Evolutionary conservation across 2,329 filamentous ascomycete genomes (phyloP).

Genomic region (Sarocladiaceae sp.): DNA sequence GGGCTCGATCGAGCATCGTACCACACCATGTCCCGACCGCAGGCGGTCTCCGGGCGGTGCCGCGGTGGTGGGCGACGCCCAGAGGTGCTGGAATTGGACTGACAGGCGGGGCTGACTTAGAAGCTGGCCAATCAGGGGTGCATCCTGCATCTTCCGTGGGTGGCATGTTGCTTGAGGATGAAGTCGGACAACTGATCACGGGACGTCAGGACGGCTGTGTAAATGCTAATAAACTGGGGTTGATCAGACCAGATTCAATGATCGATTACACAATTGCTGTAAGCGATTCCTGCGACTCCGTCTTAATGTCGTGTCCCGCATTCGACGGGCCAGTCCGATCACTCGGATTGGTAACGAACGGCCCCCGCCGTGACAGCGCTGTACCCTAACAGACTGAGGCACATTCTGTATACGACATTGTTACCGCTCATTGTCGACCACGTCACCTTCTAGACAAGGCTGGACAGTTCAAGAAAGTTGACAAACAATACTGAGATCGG

Average conservation of each 20-base stretch:
- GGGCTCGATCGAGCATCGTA: slow-evolving; percentile 1
- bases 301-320: background rate
- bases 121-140: background rate
- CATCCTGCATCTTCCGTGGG: slow-evolving; percentile 4
- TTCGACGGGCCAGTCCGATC: slow-evolving; percentile 7
- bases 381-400: background rate
- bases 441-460: too few species aligned
- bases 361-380: background rate
- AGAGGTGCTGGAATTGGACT: too few species aligned
- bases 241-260: background rate
- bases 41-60: slow-evolving; percentile 1
- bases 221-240: background rate
- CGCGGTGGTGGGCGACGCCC: background rate
- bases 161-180: slow-evolving; percentile 4
- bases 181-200: background rate
- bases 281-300: background rate
- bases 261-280: background rate
- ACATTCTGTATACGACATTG: too few species aligned
- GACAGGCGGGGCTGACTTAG: background rate
- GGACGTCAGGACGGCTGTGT: background rate
- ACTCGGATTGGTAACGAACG: background rate
- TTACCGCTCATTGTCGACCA: too few species aligned
- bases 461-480: background rate
- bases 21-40: background rate
- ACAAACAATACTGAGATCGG: too few species aligned